phyloP scores from a whole-genome alignment of 257 asterid species.

The Hygrophila difformis region DNA sequence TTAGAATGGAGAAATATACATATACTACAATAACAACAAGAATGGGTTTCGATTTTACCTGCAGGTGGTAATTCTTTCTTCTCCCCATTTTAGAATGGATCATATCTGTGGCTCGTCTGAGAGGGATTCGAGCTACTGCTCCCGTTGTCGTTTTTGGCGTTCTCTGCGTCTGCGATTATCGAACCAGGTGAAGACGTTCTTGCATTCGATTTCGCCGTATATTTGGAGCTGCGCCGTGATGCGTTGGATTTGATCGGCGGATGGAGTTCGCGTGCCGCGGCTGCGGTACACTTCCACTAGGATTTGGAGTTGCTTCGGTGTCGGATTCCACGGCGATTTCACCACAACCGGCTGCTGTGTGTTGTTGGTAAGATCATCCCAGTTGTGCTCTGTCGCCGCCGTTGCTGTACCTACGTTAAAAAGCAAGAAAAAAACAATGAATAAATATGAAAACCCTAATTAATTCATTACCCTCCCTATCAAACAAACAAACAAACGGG shows the following conservation, averaged over 20 bases:
- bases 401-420: too few species aligned
- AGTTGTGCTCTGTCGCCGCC: slow-evolving; percentile 58
- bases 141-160: slow-evolving; percentile 85
- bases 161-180: slow-evolving; percentile 93
- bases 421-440: not conserved
- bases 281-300: slow-evolving; percentile 68
- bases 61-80: not conserved
- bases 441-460: too few species aligned
- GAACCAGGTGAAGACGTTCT: slow-evolving; percentile 92
- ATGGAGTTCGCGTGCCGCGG: slow-evolving; percentile 82
- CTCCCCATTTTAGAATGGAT: too few species aligned
- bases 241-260: slow-evolving; percentile 88
- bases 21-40: too few species aligned
- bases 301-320: slow-evolving; percentile 83
- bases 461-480: too few species aligned
- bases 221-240: slow-evolving; percentile 72
- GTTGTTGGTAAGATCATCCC: slow-evolving; percentile 37
- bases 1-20: too few species aligned
- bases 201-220: slow-evolving; percentile 87
- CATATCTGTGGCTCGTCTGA: not conserved
- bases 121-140: slow-evolving; percentile 42
- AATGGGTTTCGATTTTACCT: not conserved
- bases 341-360: slow-evolving; percentile 79
- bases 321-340: slow-evolving; percentile 91
- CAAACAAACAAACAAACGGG: too few species aligned